Evolutionary conservation across 2,329 filamentous ascomycete genomes (phyloP).

Genomic region (Epicoccum nigrum): DNA sequence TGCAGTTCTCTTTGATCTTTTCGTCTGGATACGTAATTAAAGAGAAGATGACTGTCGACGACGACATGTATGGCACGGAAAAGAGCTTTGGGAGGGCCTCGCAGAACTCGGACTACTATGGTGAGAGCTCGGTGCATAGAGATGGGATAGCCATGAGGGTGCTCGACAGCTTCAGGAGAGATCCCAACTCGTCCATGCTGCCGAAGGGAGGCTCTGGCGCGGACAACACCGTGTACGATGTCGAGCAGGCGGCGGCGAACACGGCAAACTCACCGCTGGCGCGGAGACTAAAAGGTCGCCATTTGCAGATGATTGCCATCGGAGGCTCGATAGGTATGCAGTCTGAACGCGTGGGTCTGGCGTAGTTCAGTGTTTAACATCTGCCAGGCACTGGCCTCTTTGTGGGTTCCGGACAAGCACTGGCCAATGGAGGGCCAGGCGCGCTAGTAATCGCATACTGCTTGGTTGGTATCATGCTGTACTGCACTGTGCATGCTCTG

Average conservation of each 20-base stretch:
- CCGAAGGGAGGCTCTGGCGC: constrained; percentile 55
- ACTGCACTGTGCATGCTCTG: constrained; percentile 87
- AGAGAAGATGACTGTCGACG: constrained; percentile 39
- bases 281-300: constrained; percentile 60
- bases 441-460: constrained; percentile 46
- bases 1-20: constrained; percentile 19
- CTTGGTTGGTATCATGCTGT: constrained; percentile 85
- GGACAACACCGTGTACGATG: constrained; percentile 64
- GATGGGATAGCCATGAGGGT: constrained; percentile 51
- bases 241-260: constrained; percentile 65
- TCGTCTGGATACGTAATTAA: constrained; percentile 2
- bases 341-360: constrained; percentile 6
- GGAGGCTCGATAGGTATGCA: constrained; percentile 75
- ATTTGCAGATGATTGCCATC: constrained; percentile 69
- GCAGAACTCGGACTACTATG: constrained; percentile 47
- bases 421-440: constrained; percentile 48
- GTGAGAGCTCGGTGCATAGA: constrained; percentile 43
- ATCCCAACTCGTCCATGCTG: constrained; percentile 52
- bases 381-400: constrained; percentile 69
- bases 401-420: constrained; percentile 68
- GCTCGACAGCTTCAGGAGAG: constrained; percentile 49
- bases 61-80: constrained; percentile 47
- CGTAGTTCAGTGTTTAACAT: constrained; percentile 22
- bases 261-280: constrained; percentile 78
- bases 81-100: constrained; percentile 48